These are phyloP conservation scores for Histomonas meleagridis DNA, from an alignment of 208 protist genomes.

Conservation along the genomic window DNA sequence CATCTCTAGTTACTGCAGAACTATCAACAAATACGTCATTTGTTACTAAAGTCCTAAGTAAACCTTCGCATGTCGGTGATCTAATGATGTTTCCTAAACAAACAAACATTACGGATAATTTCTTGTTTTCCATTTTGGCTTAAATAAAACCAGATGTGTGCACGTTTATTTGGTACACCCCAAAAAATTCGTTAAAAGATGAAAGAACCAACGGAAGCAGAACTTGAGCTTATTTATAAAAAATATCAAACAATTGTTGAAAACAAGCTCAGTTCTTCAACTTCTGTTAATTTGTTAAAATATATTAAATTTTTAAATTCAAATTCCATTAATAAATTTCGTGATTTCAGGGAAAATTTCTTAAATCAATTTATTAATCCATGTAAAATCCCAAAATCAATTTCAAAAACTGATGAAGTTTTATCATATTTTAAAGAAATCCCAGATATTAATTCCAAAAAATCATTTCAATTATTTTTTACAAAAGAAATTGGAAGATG, in stretches of 20 bases:
- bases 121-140: too few relatives aligned
- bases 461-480: not conserved
- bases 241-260: not conserved
- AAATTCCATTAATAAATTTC: too few relatives aligned
- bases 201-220: not conserved
- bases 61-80: not conserved
- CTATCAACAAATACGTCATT: not conserved
- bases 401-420: not conserved
- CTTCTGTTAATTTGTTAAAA: too few relatives aligned
- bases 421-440: not conserved
- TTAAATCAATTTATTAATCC: not conserved
- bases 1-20: not conserved
- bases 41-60: not conserved
- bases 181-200: too few relatives aligned
- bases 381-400: not conserved
- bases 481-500: not conserved
- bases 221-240: not conserved
- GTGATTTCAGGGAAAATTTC: not conserved
- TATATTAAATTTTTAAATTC: too few relatives aligned
- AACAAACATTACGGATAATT: not conserved
- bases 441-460: not conserved
- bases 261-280: not conserved
- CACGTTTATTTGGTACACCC: too few relatives aligned
- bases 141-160: too few relatives aligned
- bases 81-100: slow-evolving; percentile 19